These are phyloP conservation scores for Wickerhamomyces pijperi DNA, from an alignment of 805 yeast genomes.

Conservation along the genomic window DNA sequence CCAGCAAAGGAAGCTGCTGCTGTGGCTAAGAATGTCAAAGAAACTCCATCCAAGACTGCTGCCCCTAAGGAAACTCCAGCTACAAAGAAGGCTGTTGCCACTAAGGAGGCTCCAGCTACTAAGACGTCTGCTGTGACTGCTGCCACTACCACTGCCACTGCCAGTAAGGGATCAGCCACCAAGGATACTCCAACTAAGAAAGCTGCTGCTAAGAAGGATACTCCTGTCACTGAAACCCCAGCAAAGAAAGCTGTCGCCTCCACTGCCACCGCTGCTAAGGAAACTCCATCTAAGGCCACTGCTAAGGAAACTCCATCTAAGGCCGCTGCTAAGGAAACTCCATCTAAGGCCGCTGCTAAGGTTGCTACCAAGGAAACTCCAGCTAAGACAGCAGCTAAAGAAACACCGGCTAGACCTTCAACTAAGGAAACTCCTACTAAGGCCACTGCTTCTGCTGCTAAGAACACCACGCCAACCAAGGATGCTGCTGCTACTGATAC, in stretches of 20 bases:
- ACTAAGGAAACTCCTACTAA: conserved; percentile 4
- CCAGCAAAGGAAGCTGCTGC: not conserved
- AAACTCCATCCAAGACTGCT: no score
- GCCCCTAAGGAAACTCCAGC: not conserved
- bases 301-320: no score
- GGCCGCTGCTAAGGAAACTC: not conserved
- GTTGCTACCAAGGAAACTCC: not conserved
- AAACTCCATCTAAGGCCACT: no score
- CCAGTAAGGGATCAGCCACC: not conserved
- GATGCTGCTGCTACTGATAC: not conserved
- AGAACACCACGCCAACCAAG: no score
- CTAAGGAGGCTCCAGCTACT: not conserved
- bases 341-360: not conserved
- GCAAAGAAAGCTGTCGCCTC: no score
- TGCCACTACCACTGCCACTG: conserved; percentile 1
- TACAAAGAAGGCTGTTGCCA: no score
- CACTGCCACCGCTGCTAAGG: no score
- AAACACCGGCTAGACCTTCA: not conserved
- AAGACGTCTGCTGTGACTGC: conserved; percentile 3
- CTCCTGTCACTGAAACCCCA: no score
- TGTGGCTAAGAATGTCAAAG: no score
- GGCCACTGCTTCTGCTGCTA: no score
- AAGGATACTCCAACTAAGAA: no score
- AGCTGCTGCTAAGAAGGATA: no score
- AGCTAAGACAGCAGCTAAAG: not conserved